These are phyloP conservation scores for Nicotiana paniculata DNA, from an alignment of 257 asterid genomes.

Conservation along the genomic window DNA sequence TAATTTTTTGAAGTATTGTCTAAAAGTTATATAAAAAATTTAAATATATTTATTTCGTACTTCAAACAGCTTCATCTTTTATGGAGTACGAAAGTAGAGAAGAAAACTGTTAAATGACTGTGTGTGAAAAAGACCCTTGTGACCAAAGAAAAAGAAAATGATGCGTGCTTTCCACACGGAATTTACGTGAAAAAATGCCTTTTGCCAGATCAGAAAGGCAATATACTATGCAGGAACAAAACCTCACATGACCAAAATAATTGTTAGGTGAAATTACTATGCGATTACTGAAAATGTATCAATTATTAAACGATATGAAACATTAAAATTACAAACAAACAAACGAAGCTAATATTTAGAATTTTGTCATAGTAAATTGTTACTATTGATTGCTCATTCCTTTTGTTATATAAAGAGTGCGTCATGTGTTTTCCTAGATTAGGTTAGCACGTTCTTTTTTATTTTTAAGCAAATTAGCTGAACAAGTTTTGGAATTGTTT, in stretches of 20 bases:
- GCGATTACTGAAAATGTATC: background rate
- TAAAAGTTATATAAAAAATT: background rate
- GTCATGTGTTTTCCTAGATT: background rate
- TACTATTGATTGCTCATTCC: too few relatives aligned
- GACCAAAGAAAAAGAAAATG: background rate
- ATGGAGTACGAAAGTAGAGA: background rate
- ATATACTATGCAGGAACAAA: background rate
- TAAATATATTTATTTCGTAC: background rate
- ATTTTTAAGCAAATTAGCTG: background rate
- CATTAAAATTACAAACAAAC: background rate
- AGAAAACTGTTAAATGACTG: background rate
- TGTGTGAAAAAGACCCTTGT: background rate
- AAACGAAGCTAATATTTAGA: background rate
- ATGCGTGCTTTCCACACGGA: background rate
- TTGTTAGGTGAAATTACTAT: background rate
- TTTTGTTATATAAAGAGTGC: too few relatives aligned
- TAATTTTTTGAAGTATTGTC: background rate
- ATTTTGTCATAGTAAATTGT: background rate
- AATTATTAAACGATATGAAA: background rate
- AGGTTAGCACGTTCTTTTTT: background rate
- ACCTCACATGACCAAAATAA: background rate
- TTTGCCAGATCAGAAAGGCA: conserved; percentile 11
- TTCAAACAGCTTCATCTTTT: background rate
- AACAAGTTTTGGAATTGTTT: background rate
- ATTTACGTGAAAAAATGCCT: conserved; percentile 1